Base-by-base conservation (phyloP, 2,329 filamentous ascomycete species). In the Botrytis sinoallii region DNA sequence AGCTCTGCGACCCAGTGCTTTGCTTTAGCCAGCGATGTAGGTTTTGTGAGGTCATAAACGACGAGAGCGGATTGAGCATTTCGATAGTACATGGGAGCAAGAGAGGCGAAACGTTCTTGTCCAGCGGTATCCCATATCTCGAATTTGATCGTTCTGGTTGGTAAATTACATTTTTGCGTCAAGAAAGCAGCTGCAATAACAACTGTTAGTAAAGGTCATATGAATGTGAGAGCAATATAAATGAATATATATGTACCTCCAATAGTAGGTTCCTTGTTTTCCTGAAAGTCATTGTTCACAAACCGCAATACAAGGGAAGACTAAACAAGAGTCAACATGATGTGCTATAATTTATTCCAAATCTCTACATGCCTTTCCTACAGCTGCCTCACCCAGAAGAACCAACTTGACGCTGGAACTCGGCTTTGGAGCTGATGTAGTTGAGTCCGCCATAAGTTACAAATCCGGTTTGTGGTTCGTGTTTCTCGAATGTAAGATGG, bases 401-500 rank as follows among this genome's bases (percentile, higher is more conserved):
- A 99, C 96, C 79, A 99, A 92, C 91, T 99, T 99, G 83, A 99
- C 96, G 86, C 96, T 99, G 90, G 95, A 98, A 88, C 95, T 98
- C 76, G 96, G 96, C 87, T 98, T 99, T 75, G 94, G 92, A 79
- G 90, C 87, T 79, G 94, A 92, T 79, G 90, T 87, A 79, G 89
- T 89, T 82, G 90, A 86, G 83, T 95, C 92, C 82, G 92, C 90
- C 93, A 95, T 95, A 71, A 48, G 55, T 69, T 44, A 61, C 55
- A 52, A 69, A 61, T 35, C 66, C 55, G 55, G 55, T 35, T 68
- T 71, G 68, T 60, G 40, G 44, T 63, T 55, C n/a, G 35, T 60
- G 16, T 59, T 66, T 35, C 14, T 61, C 29, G 59, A 40, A 35
- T 48, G 52, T 67, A 72, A 10, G 18, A 52, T 64, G 38, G 55